Evolutionary conservation across 2,329 filamentous ascomycete genomes (phyloP).

Genomic region (Chrysoporthe puriensis): DNA sequence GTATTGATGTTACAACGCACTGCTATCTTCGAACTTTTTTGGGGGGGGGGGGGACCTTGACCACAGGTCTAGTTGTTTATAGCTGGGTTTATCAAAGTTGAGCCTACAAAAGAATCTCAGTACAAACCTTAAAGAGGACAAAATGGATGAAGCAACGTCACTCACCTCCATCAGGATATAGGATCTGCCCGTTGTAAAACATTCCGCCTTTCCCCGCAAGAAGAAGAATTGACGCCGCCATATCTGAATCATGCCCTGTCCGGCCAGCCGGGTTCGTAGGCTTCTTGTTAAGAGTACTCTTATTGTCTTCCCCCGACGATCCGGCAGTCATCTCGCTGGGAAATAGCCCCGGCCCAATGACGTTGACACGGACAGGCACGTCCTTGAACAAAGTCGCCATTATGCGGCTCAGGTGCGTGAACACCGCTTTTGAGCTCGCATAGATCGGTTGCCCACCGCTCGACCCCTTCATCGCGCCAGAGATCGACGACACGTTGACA

Average conservation of each 20-base stretch:
- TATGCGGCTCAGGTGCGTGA: slow-evolving; percentile 49
- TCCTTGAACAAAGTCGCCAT: slow-evolving; percentile 49
- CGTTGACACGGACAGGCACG: slow-evolving; percentile 60
- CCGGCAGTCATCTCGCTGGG: slow-evolving; percentile 52
- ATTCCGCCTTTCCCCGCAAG: slow-evolving; percentile 53
- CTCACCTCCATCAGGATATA: slow-evolving; percentile 53
- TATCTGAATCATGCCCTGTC: slow-evolving; percentile 50
- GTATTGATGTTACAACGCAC: not conserved
- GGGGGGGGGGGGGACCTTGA: not conserved
- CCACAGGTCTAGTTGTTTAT: slow-evolving; percentile 14
- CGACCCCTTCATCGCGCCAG: slow-evolving; percentile 54
- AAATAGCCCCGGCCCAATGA: slow-evolving; percentile 56
- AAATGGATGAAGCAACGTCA: not conserved
- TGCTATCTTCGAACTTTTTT: not conserved
- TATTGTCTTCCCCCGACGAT: slow-evolving; percentile 48
- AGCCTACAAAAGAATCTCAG: slow-evolving; percentile 6
- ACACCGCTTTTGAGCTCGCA: slow-evolving; percentile 52
- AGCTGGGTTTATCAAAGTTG: slow-evolving; percentile 20
- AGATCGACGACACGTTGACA: slow-evolving; percentile 56
- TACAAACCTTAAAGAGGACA: not conserved
- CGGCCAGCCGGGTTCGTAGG: slow-evolving; percentile 48
- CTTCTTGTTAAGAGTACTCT: slow-evolving; percentile 45
- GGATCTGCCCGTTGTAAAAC: slow-evolving; percentile 57
- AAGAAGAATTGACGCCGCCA: slow-evolving; percentile 55
- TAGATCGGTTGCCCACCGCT: slow-evolving; percentile 57